phyloP scores from a whole-genome alignment of 306 rosid species.

The Astragalus glycyphyllos region DNA sequence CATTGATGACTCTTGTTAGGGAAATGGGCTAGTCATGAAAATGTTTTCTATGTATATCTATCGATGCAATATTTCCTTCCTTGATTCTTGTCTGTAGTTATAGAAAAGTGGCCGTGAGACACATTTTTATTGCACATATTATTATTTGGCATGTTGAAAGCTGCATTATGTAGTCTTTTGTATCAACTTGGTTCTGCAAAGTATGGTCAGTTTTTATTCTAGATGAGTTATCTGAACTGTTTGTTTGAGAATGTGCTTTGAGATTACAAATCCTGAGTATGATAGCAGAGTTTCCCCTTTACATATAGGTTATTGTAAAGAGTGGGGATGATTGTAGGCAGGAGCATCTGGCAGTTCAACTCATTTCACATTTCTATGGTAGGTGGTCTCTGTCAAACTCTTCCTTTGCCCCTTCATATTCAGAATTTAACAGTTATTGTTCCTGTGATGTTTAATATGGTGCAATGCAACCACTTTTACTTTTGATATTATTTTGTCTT shows the following conservation, averaged over 20 bases:
- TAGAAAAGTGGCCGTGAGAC: slow-evolving; percentile 28
- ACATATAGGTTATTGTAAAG: slow-evolving; percentile 83
- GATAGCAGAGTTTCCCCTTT: slow-evolving; percentile 32
- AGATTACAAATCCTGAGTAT: slow-evolving; percentile 14
- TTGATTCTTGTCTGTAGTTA: slow-evolving; percentile 24
- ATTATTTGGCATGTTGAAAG: neutral
- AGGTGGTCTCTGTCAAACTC: slow-evolving; percentile 40
- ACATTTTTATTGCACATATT: neutral
- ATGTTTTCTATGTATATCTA: slow-evolving; percentile 8
- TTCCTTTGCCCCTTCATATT: slow-evolving; percentile 13
- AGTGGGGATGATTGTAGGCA: slow-evolving; percentile 99
- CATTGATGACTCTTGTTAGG: slow-evolving; percentile 9
- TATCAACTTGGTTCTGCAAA: slow-evolving; percentile 26
- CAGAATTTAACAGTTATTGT: slow-evolving; percentile 18
- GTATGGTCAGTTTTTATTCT: slow-evolving; percentile 29
- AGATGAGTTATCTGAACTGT: slow-evolving; percentile 23
- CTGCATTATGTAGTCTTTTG: slow-evolving; percentile 19
- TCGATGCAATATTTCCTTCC: slow-evolving; percentile 27
- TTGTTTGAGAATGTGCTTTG: slow-evolving; percentile 33
- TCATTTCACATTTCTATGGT: slow-evolving; percentile 96
- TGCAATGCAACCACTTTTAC: slow-evolving; percentile 27
- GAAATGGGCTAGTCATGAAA: slow-evolving; percentile 30
- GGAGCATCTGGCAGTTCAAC: slow-evolving; percentile 98
- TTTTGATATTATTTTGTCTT: slow-evolving; percentile 10
- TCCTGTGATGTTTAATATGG: slow-evolving; percentile 1